Conservation (phyloP, 2,329 filamentous ascomycete species). For the Pseudopyricularia cyperi region DNA sequence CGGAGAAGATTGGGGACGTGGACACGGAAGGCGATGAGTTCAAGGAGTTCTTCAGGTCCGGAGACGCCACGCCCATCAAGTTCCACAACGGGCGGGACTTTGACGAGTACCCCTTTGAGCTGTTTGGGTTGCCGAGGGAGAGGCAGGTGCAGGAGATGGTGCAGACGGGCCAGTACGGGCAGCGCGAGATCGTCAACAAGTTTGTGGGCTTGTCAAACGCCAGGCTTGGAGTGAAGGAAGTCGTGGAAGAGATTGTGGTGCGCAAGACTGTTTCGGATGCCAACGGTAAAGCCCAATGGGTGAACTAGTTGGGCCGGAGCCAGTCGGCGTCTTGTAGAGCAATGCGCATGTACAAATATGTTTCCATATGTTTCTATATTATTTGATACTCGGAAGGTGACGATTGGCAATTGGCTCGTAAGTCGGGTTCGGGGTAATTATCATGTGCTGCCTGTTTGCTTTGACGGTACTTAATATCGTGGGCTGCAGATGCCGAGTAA, state of each 20-base stretch:
- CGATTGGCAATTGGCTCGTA: too few species aligned
- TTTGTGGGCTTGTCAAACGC: constrained; percentile 46
- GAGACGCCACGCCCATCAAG: constrained; percentile 33
- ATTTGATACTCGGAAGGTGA: not conserved
- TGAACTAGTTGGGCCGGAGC: constrained; percentile 5
- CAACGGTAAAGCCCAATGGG: constrained; percentile 16
- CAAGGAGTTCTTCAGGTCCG: constrained; percentile 52
- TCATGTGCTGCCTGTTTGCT: too few species aligned
- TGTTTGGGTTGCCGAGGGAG: constrained; percentile 65
- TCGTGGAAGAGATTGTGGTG: constrained; percentile 54
- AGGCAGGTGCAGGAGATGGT: constrained; percentile 37
- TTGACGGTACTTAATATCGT: too few species aligned
- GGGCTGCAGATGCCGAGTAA: too few species aligned
- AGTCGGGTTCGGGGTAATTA: too few species aligned
- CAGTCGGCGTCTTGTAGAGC: not conserved
- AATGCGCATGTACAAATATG: not conserved
- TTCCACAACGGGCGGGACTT: constrained; percentile 55
- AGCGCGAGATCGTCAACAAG: constrained; percentile 46
- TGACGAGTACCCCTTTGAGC: constrained; percentile 56
- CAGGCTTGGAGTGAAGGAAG: constrained; percentile 56
- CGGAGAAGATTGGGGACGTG: constrained; percentile 58
- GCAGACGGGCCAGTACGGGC: constrained; percentile 22
- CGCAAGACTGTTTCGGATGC: constrained; percentile 39
- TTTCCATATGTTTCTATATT: not conserved
- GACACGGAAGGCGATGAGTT: constrained; percentile 35